Evolutionary conservation across 495 filamentous ascomycete genomes (phyloP).

Genomic region (Letharia lupina): DNA sequence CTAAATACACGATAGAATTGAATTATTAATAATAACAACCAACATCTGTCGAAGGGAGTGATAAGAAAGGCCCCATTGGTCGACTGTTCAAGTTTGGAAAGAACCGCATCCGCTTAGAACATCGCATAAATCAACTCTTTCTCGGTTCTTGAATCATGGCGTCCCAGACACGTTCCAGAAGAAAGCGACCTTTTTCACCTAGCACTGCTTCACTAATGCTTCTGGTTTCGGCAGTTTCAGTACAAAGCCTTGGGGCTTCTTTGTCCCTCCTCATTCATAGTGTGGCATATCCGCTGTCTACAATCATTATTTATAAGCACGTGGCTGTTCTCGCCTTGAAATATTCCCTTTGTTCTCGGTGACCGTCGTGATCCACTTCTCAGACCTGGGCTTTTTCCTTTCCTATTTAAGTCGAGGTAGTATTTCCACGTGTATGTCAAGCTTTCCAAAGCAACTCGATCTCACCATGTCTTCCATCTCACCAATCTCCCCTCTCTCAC

Average conservation of each 20-base stretch:
- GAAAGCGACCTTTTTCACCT: background rate
- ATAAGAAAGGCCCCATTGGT: too few relatives aligned
- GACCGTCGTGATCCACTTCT: background rate
- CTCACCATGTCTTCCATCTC: background rate
- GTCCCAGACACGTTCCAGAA: background rate
- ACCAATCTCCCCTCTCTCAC: conserved; percentile 3
- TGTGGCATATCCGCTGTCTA: background rate
- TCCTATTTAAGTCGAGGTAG: background rate
- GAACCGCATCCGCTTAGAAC: too few relatives aligned
- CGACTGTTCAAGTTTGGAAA: too few relatives aligned
- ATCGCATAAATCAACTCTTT: background rate
- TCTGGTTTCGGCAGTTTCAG: background rate
- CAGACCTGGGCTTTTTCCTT: background rate
- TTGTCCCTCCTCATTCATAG: background rate
- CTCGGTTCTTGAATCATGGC: background rate
- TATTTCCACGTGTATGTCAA: background rate
- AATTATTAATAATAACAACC: too few relatives aligned
- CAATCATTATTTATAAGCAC: conserved; percentile 5
- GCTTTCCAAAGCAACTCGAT: background rate
- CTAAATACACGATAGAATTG: too few relatives aligned
- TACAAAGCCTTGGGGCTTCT: background rate
- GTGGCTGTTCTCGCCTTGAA: conserved; percentile 1
- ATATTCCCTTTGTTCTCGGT: background rate
- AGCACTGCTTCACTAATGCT: background rate
- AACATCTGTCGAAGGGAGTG: too few relatives aligned